phyloP scores from a whole-genome alignment of 345 rosid species.

The Linum usitatissimum region DNA sequence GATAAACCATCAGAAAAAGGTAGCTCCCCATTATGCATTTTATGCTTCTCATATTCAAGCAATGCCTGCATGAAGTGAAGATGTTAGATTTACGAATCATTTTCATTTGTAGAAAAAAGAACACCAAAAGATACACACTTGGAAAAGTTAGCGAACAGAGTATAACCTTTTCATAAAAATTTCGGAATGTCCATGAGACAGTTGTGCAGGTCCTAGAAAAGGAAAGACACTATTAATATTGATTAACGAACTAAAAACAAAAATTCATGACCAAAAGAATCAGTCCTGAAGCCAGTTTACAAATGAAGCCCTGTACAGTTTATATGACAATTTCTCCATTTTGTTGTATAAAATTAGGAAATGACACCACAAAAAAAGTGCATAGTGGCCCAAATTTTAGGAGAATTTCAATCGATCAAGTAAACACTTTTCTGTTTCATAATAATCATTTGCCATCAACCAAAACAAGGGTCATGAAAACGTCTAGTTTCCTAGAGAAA shows the following conservation, averaged over 20 bases:
- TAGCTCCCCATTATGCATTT: conserved; percentile 22
- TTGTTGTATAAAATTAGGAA: background rate
- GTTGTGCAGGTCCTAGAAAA: conserved; percentile 21
- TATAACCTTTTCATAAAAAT: conserved; percentile 25
- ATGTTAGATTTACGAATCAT: background rate
- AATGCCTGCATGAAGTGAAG: conserved; percentile 17
- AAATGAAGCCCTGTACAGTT: background rate
- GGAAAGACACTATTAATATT: background rate
- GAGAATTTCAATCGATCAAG: background rate
- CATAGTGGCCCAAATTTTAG: background rate
- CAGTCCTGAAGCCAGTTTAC: background rate
- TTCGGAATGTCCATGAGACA: conserved; percentile 29
- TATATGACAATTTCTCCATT: background rate
- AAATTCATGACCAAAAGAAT: background rate
- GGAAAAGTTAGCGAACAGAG: background rate
- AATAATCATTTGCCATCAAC: background rate
- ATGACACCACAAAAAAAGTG: background rate
- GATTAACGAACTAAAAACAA: background rate
- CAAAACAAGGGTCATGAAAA: background rate
- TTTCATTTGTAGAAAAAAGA: background rate
- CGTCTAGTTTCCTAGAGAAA: too few species aligned
- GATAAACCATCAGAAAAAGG: conserved; percentile 19
- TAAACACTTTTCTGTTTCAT: background rate
- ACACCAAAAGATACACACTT: background rate
- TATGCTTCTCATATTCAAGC: conserved; percentile 27